phyloP scores from a whole-genome alignment of 1,284 basidiomycete genomes.

The Papiliotrema nemorosa region DNA sequence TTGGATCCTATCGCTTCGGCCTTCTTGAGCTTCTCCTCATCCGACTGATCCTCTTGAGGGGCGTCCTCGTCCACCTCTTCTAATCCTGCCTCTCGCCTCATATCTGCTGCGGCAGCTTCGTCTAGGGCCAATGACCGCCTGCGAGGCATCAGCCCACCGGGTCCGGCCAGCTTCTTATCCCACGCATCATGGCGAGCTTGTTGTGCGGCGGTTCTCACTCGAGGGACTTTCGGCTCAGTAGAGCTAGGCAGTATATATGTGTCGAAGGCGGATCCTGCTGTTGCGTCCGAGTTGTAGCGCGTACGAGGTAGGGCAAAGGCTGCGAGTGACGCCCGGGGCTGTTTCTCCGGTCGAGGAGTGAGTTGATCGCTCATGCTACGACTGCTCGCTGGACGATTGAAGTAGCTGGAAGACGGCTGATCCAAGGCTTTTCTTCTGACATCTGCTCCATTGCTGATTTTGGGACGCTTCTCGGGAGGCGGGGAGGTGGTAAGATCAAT shows the following conservation, averaged over 20 bases:
- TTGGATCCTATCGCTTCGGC: conserved; percentile 19
- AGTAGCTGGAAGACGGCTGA: conserved; percentile 26
- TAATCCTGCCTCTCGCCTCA: conserved; percentile 17
- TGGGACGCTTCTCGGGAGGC: conserved; percentile 28
- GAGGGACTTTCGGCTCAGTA: neutral
- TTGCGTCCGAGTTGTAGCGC: neutral
- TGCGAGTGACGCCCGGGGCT: neutral
- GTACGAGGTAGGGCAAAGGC: neutral
- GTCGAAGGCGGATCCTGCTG: neutral
- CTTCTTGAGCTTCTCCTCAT: conserved; percentile 16
- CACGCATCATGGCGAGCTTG: conserved; percentile 33
- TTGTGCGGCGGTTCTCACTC: conserved; percentile 19
- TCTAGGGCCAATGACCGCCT: conserved; percentile 45
- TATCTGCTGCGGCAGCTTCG: conserved; percentile 42
- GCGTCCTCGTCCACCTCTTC: conserved; percentile 10
- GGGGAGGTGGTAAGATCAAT: conserved; percentile 35
- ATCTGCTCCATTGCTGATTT: conserved; percentile 3
- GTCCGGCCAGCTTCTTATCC: conserved; percentile 23
- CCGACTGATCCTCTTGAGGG: neutral
- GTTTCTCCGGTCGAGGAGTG: neutral
- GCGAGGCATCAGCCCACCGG: conserved; percentile 33
- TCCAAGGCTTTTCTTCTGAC: neutral
- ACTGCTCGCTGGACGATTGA: conserved; percentile 1
- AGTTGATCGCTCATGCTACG: neutral
- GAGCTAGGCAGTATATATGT: conserved; percentile 1